Percentiles rank a stretch among this genome's conserved stretches.
phyloP scores from a whole-genome alignment of 2,329 filamentous ascomycete species.

The Stagonosporopsis vannaccii region DNA sequence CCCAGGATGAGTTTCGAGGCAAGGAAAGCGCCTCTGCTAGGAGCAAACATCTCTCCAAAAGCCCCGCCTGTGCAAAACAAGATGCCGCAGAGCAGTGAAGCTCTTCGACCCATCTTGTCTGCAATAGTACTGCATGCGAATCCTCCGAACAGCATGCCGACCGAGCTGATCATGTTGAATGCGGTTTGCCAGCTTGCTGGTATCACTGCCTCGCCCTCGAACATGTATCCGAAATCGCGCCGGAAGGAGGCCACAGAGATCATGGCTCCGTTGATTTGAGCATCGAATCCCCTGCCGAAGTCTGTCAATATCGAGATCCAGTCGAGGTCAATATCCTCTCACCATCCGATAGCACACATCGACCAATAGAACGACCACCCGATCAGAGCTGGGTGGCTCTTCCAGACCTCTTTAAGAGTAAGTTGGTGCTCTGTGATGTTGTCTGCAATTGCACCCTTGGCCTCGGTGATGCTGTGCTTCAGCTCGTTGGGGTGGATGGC shows the following conservation, averaged over 20 bases:
- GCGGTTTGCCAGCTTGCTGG: conserved; percentile 50
- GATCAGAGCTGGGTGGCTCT: conserved; percentile 14
- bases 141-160: conserved; percentile 65
- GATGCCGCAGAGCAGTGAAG: conserved; percentile 19
- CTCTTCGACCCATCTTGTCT: conserved; percentile 42
- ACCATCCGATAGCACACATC: conserved; percentile 25
- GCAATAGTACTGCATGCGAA: conserved; percentile 47
- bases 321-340: background rate
- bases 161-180: conserved; percentile 59
- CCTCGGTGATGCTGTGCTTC: conserved; percentile 1
- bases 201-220: conserved; percentile 36
- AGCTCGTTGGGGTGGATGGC: background rate
- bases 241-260: conserved; percentile 65
- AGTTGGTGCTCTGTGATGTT: conserved; percentile 14
- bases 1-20: conserved; percentile 20
- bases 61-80: conserved; percentile 53
- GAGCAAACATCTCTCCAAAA: conserved; percentile 69
- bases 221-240: conserved; percentile 60
- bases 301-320: background rate
- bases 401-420: conserved; percentile 15
- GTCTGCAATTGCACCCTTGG: conserved; percentile 9
- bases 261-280: conserved; percentile 68
- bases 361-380: conserved; percentile 25
- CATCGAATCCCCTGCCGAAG: conserved; percentile 59
- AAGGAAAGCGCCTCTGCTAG: conserved; percentile 28